Evolutionary conservation across 208 protist genomes (phyloP).

Genomic region (Angomonas deanei): DNA sequence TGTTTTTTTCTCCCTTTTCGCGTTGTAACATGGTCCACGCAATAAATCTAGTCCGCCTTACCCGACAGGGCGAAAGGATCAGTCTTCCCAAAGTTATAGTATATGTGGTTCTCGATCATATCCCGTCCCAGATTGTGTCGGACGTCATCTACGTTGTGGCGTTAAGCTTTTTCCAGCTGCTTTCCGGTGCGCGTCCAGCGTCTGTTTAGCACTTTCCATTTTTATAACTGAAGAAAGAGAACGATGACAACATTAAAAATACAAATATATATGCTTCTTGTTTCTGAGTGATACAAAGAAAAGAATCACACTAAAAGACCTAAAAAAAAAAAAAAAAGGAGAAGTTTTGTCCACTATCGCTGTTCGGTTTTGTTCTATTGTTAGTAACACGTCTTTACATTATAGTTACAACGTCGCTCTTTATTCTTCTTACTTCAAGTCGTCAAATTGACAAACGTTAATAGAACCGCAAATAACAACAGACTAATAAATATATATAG

Average conservation of each 20-base stretch:
- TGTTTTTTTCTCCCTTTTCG: constrained; percentile 26
- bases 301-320: not conserved
- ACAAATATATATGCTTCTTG: no score
- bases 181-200: not conserved
- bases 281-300: no score
- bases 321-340: not conserved
- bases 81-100: constrained; percentile 37
- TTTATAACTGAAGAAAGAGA: no score
- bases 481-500: constrained; percentile 2
- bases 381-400: constrained; percentile 1
- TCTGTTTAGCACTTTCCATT: not conserved
- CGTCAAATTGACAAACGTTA: not conserved
- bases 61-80: constrained; percentile 16
- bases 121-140: constrained; percentile 46
- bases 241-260: no score
- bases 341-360: not conserved
- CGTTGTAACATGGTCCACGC: constrained; percentile 44
- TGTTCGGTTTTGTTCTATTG: not conserved
- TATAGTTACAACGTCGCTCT: not conserved
- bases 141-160: constrained; percentile 38
- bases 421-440: constrained; percentile 8
- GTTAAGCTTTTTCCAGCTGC: not conserved
- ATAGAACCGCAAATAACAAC: no score
- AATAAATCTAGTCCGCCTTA: constrained; percentile 19
- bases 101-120: constrained; percentile 49